Conservation (phyloP, 2,329 filamentous ascomycete species). For the Xylaria sp. region DNA sequence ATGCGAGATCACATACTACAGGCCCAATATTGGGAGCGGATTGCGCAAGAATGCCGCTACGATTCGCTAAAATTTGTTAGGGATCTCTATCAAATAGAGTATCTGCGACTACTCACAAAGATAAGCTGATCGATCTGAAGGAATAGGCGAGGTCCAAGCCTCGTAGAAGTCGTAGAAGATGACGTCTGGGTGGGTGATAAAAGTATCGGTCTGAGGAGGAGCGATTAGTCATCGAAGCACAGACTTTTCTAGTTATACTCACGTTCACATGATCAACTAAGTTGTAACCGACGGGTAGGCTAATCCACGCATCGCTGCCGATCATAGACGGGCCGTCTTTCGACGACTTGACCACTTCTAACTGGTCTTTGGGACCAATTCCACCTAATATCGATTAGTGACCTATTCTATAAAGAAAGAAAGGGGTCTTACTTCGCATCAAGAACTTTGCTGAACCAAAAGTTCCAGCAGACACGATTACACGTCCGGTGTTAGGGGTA, state of each 20-base stretch:
- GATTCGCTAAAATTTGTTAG: conserved; percentile 40
- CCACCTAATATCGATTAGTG: conserved; percentile 53
- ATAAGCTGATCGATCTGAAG: conserved; percentile 56
- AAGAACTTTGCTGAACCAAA: conserved; percentile 77
- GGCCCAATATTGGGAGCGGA: conserved; percentile 73
- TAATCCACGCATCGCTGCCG: conserved; percentile 63
- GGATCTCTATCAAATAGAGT: neutral
- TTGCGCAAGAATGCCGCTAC: conserved; percentile 68
- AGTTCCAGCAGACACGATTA: conserved; percentile 74
- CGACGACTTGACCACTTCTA: conserved; percentile 62
- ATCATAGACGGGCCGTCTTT: conserved; percentile 63
- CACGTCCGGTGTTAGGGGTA: conserved; percentile 68
- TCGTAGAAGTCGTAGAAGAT: conserved; percentile 74
- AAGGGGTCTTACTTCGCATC: conserved; percentile 61
- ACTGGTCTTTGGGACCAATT: conserved; percentile 72
- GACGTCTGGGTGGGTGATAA: conserved; percentile 57
- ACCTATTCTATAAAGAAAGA: neutral
- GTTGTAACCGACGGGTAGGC: conserved; percentile 68
- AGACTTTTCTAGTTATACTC: conserved; percentile 19
- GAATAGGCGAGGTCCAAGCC: conserved; percentile 63
- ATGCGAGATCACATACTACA: conserved; percentile 51
- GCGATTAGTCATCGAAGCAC: conserved; percentile 26
- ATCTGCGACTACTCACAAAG: conserved; percentile 51
- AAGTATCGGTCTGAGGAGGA: conserved; percentile 55
- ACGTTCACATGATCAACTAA: conserved; percentile 66